phyloP scores from a whole-genome alignment of 495 filamentous ascomycete genomes.

The Echria macrotheca region DNA sequence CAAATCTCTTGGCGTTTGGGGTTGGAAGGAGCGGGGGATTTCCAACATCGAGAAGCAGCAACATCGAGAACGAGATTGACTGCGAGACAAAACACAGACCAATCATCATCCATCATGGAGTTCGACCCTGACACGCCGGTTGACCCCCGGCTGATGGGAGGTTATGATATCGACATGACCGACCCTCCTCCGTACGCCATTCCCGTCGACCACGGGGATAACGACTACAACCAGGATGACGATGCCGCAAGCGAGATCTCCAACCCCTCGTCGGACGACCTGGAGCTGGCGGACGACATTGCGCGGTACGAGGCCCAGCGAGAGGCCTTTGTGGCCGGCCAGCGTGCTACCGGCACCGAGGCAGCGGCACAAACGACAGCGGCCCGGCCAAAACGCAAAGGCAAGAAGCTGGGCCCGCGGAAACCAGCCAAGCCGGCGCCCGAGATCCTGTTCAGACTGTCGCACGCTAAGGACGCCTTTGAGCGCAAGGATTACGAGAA shows the following conservation, averaged over 20 bases:
- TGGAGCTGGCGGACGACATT: conserved; percentile 30
- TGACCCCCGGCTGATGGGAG: conserved; percentile 2
- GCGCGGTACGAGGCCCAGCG: conserved; percentile 30
- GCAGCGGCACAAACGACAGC: background rate
- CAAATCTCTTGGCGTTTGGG: no score
- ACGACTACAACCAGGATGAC: conserved; percentile 12
- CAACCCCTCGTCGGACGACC: conserved; percentile 35
- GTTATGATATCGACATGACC: background rate
- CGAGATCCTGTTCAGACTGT: conserved; percentile 67
- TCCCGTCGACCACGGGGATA: background rate
- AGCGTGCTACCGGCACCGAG: conserved; percentile 18
- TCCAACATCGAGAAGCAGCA: no score
- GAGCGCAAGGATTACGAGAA: conserved; percentile 59
- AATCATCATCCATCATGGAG: conserved; percentile 23
- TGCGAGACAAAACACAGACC: no score
- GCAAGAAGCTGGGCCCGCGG: conserved; percentile 49
- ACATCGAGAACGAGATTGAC: no score
- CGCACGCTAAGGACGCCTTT: conserved; percentile 65
- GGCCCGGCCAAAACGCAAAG: conserved; percentile 7
- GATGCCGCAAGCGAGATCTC: conserved; percentile 27
- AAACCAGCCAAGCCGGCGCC: conserved; percentile 65
- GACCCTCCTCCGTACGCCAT: background rate
- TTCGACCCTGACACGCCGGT: conserved; percentile 18
- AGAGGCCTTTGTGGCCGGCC: conserved; percentile 28
- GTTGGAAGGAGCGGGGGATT: no score